phyloP scores from a whole-genome alignment of 2,329 filamentous ascomycete genomes.

The Calonectria montana region DNA sequence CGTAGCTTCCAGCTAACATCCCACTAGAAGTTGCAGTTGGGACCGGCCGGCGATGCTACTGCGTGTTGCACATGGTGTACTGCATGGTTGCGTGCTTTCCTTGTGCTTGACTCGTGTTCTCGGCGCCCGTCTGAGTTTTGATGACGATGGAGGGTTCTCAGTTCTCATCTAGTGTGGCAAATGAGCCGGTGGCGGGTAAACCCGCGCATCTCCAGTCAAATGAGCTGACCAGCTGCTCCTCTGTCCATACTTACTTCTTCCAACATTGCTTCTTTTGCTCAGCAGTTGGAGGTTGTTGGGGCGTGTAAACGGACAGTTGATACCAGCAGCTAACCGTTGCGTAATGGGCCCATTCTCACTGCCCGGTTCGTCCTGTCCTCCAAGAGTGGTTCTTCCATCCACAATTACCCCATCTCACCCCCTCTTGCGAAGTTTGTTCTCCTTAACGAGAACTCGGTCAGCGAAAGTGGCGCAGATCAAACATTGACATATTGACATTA shows the following conservation, averaged over 20 bases:
- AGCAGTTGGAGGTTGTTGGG: neutral
- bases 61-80: neutral
- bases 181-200: constrained; percentile 13
- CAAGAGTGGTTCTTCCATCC: constrained; percentile 6
- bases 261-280: neutral
- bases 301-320: neutral
- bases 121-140: constrained; percentile 25
- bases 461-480: neutral
- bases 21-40: constrained; percentile 36
- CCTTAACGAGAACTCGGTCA: neutral
- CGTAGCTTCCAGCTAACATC: constrained; percentile 17
- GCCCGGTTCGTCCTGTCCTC: constrained; percentile 2
- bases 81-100: constrained; percentile 21
- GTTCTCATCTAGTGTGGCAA: constrained; percentile 9
- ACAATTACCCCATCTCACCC: neutral
- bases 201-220: neutral
- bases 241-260: constrained; percentile 10
- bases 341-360: neutral
- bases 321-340: constrained; percentile 1
- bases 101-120: constrained; percentile 36
- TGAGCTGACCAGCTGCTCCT: neutral
- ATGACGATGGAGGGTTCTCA: constrained; percentile 1
- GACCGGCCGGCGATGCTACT: constrained; percentile 21
- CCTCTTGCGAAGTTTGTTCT: neutral
- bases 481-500: constrained; percentile 1